phyloP scores from a whole-genome alignment of 1,139 yeast species.

The Chernovozyma aurita region DNA sequence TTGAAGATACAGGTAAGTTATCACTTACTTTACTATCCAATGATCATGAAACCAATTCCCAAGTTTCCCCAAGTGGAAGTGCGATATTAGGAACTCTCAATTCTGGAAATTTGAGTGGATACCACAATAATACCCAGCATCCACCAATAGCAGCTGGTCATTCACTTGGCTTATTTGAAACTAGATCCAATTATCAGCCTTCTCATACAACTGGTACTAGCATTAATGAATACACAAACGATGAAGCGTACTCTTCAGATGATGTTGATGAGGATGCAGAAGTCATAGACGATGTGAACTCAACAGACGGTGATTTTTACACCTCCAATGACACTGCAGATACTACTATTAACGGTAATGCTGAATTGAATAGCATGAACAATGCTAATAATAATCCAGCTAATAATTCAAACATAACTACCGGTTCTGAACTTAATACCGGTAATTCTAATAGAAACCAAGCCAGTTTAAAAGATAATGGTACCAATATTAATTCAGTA shows the following conservation, averaged over 20 bases:
- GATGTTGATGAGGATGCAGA: conserved; percentile 8
- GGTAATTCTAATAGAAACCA: not conserved
- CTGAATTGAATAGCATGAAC: conserved; percentile 3
- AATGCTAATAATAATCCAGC: not conserved
- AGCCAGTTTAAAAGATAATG: conserved; percentile 1
- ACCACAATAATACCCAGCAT: not conserved
- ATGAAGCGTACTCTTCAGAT: conserved; percentile 7
- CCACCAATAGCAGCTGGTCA: not conserved
- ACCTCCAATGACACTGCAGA: conserved; percentile 4
- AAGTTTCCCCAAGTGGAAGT: conserved; percentile 7
- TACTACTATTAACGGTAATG: conserved; percentile 5
- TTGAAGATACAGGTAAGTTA: not conserved
- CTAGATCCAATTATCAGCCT: conserved; percentile 3
- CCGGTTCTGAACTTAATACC: not conserved
- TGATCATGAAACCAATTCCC: conserved; percentile 1
- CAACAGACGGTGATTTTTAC: conserved; percentile 18
- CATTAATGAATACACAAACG: conserved; percentile 6
- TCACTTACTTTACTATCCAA: conserved; percentile 1
- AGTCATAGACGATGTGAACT: conserved; percentile 15
- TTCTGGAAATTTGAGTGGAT: not conserved
- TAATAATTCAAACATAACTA: not conserved
- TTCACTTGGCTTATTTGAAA: conserved; percentile 4
- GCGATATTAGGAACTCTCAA: conserved; percentile 2
- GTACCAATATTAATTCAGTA: conserved; percentile 13
- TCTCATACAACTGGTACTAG: conserved; percentile 6